Evolutionary conservation across 1,139 yeast genomes (phyloP).

Genomic region (Blastobotrys malaysiensis): DNA sequence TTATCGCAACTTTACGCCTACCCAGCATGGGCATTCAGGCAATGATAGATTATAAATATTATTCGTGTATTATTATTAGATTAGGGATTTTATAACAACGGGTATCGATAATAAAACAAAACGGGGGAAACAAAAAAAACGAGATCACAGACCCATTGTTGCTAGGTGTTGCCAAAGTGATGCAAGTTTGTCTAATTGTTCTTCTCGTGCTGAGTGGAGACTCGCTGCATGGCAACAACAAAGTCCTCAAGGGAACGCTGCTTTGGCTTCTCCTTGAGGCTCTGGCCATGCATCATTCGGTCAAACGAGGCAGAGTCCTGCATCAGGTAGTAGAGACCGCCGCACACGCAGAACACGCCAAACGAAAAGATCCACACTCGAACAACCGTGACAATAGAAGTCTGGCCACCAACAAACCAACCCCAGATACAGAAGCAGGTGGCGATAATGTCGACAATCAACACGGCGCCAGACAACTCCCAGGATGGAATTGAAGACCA

Average conservation of each 20-base stretch:
- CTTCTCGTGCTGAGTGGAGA: conserved; percentile 94
- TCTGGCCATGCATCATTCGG: conserved; percentile 89
- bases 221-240: conserved; percentile 96
- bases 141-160: not conserved
- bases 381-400: conserved; percentile 62
- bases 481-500: conserved; percentile 68
- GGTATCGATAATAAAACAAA: conserved; percentile 4
- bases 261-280: conserved; percentile 59
- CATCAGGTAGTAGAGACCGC: conserved; percentile 66
- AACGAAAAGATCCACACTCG: conserved; percentile 65
- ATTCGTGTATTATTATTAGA: not conserved
- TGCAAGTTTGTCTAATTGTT: conserved; percentile 24
- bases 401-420: conserved; percentile 68
- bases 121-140: conserved; percentile 1
- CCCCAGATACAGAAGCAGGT: conserved; percentile 67
- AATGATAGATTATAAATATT: not conserved
- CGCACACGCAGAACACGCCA: conserved; percentile 66
- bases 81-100: conserved; percentile 2
- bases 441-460: conserved; percentile 61
- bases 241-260: conserved; percentile 88
- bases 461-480: conserved; percentile 69
- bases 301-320: conserved; percentile 83
- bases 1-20: not conserved
- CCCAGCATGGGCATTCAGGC: not conserved
- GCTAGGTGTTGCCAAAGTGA: not conserved